These are phyloP conservation scores for Dissoconium aciculare DNA, from an alignment of 2,329 filamentous ascomycete species.

Conservation along the genomic window DNA sequence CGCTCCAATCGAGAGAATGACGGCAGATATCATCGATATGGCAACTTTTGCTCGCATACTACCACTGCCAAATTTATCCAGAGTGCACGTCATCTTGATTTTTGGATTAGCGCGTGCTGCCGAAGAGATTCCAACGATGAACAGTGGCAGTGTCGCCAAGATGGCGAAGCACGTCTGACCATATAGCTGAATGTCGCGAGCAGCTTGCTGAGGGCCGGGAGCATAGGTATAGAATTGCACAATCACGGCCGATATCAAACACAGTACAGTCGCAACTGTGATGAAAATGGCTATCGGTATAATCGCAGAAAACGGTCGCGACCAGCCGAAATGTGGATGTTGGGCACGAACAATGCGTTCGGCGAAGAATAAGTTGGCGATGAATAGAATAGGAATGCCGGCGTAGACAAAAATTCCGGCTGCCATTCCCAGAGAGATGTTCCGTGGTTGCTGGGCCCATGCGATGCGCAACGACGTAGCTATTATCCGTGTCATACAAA, in stretches of 20 bases:
- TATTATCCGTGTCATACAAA: conserved; percentile 35
- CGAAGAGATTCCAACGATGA: conserved; percentile 36
- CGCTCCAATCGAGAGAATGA: conserved; percentile 53
- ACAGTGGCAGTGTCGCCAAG: conserved; percentile 52
- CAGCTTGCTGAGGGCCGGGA: conserved; percentile 31
- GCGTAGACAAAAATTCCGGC: conserved; percentile 57
- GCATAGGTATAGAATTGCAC: conserved; percentile 54
- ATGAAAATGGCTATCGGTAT: conserved; percentile 47
- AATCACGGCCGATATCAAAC: conserved; percentile 50
- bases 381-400: conserved; percentile 59
- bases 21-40: conserved; percentile 45
- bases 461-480: conserved; percentile 38
- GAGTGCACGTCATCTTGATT: conserved; percentile 12
- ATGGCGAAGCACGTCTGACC: conserved; percentile 47
- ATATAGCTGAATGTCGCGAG: conserved; percentile 50
- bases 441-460: conserved; percentile 36
- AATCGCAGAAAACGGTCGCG: conserved; percentile 32
- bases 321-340: conserved; percentile 59
- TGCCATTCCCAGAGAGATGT: conserved; percentile 36
- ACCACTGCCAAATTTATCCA: conserved; percentile 52
- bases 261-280: conserved; percentile 45
- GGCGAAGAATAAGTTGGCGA: conserved; percentile 63
- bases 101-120: conserved; percentile 26
- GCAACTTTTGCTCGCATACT: conserved; percentile 50
- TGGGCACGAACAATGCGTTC: conserved; percentile 61